Percentiles rank a stretch among this genome's conserved stretches.
phyloP scores from a whole-genome alignment of 345 rosid genomes.

The Salix udensis region DNA sequence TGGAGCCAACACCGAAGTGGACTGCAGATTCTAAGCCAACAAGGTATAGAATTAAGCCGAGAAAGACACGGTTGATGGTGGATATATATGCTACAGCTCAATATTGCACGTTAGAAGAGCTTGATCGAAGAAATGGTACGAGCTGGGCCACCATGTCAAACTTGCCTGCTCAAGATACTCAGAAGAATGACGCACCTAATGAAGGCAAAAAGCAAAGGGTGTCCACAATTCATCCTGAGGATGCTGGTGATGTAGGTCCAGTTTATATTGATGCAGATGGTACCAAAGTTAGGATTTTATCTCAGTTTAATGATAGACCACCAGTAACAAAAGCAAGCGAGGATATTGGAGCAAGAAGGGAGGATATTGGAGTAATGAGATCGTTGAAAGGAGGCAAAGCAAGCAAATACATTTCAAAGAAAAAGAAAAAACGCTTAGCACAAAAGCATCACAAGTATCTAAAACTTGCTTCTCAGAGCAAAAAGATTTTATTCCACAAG shows the following conservation, averaged over 20 bases:
- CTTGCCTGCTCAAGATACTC: conserved; percentile 41
- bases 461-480: conserved; percentile 56
- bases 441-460: conserved; percentile 48
- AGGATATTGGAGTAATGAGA: conserved; percentile 35
- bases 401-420: conserved; percentile 38
- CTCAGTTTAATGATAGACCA: conserved; percentile 46
- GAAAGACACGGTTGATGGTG: conserved; percentile 70
- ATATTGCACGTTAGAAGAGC: conserved; percentile 79
- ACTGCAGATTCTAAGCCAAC: conserved; percentile 50
- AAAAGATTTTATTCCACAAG: conserved; percentile 37
- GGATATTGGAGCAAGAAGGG: conserved; percentile 30
- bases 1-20: conserved; percentile 61
- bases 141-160: conserved; percentile 49
- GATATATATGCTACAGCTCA: conserved; percentile 71
- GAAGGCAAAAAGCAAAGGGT: conserved; percentile 38
- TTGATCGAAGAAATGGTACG: conserved; percentile 81
- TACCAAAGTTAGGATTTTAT: conserved; percentile 78
- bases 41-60: conserved; percentile 71
- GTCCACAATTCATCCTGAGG: conserved; percentile 41
- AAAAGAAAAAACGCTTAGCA: conserved; percentile 43
- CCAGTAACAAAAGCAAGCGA: conserved; percentile 25
- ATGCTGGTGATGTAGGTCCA: conserved; percentile 62
- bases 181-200: conserved; percentile 26
- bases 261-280: conserved; percentile 89
- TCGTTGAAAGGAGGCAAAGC: conserved; percentile 40